Base-by-base conservation (phyloP, 345 rosid species). In the Capsella bursapastoris region DNA sequence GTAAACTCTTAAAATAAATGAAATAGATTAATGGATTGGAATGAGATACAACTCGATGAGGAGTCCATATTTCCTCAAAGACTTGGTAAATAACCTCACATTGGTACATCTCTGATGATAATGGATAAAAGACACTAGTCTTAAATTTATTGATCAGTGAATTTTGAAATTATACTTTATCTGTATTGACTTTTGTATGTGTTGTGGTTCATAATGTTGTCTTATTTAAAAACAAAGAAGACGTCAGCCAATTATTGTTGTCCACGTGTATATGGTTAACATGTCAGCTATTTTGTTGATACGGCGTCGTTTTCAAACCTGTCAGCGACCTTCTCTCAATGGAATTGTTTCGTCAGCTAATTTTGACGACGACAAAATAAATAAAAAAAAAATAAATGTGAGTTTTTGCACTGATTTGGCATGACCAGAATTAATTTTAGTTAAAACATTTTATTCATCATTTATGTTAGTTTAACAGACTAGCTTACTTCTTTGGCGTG, bases 61-160 rank as follows among this genome's bases (percentile, higher is more conserved):
- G 97, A 94, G 79, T 82, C 96, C 69, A 76, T 94, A 58, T 94
- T 91, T 82, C 98, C 97, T 77, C 98, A 94, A 82, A 94, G 78
- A 82, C 96, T 94, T 41, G 98, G 98, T 93, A 88, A 43, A 59
- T 59, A 59, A 16, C 14, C 37, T 40, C 38, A 62, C 35, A 13
- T 27, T 62, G 66, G 31, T 2, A 37, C 3, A 43, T 7, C 40
- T 64, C n/a, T 29, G 68, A 29, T 44, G 45, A 41, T 27, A 7
- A 62, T 41, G 37, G 35, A 41, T 27, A 0, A 62, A 60, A 35
- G 25, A 34, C 9, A 59, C 8, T 58, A 28, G 27, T 35, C 45
- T 35, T 31, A 7, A 71, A 22, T 28, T 13, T 53, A 3, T 50
- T 53, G 48, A 59, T 38, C 2, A 25, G 50, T 27, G 27, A 14